Conservation (phyloP, 257 asterid genomes). For the Nicotiana obtusifolia region DNA sequence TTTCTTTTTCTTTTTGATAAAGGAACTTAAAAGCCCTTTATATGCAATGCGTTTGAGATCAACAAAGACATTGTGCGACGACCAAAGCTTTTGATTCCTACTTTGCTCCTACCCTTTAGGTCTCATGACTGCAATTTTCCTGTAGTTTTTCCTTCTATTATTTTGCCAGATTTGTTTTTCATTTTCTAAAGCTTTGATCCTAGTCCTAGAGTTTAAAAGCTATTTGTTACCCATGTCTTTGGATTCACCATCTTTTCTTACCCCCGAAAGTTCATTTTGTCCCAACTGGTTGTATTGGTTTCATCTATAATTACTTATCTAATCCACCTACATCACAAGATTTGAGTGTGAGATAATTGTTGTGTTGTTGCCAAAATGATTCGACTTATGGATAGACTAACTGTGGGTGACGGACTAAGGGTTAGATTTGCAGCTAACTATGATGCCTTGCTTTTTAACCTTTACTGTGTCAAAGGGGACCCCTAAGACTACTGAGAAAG, state of each 20-base stretch:
- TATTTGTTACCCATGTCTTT: background rate
- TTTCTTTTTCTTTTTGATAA: background rate
- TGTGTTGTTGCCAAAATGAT: background rate
- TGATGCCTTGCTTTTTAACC: background rate
- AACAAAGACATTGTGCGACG: background rate
- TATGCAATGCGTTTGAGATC: background rate
- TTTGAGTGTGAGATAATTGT: background rate
- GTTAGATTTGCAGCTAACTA: background rate
- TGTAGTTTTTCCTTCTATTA: background rate
- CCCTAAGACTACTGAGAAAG: background rate
- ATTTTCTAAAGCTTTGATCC: background rate
- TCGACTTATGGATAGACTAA: background rate
- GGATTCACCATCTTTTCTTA: background rate
- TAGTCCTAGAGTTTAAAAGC: background rate
- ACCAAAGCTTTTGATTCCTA: conserved; percentile 4
- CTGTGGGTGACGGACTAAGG: background rate
- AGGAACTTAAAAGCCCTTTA: background rate
- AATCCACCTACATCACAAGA: background rate
- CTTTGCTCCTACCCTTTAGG: background rate
- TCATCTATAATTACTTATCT: background rate
- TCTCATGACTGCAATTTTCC: background rate
- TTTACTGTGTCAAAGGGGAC: background rate
- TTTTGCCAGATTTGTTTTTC: background rate
- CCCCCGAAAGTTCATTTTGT: background rate
- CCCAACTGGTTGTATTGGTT: background rate